Evolutionary conservation across 1,284 basidiomycete genomes (phyloP).

Genomic region (Leccinum insolens): DNA sequence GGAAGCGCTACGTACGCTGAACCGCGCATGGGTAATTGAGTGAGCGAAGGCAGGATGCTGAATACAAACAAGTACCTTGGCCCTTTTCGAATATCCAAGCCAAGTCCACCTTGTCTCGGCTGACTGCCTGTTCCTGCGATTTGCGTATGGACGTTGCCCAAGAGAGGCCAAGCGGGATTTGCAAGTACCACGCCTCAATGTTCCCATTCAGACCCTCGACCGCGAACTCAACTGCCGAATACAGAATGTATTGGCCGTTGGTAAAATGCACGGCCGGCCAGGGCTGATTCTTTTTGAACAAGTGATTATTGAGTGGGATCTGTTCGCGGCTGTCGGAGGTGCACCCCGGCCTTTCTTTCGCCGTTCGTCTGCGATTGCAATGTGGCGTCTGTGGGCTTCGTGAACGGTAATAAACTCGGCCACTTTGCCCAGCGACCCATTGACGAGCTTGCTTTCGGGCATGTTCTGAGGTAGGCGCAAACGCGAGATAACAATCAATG

Average conservation of each 20-base stretch:
- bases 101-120: conserved; percentile 76
- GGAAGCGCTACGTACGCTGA: no score
- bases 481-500: conserved; percentile 1
- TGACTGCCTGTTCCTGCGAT: conserved; percentile 82
- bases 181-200: conserved; percentile 50
- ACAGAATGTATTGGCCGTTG: conserved; percentile 43
- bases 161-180: conserved; percentile 78
- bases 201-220: conserved; percentile 53
- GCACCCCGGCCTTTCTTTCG: conserved; percentile 11
- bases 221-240: conserved; percentile 57
- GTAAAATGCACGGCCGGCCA: conserved; percentile 65
- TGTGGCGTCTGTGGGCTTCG: conserved; percentile 47
- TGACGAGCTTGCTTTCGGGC: conserved; percentile 65
- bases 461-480: conserved; percentile 40
- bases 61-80: conserved; percentile 37
- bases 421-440: conserved; percentile 86
- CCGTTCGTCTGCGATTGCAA: conserved; percentile 39
- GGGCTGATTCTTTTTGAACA: conserved; percentile 30
- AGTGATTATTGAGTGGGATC: conserved; percentile 23
- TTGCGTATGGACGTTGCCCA: conserved; percentile 90
- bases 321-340: conserved; percentile 4
- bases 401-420: conserved; percentile 54
- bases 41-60: no score
- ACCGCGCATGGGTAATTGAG: no score
- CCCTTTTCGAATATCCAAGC: conserved; percentile 78